Percentiles rank a stretch among this genome's conserved stretches.
These are phyloP conservation scores for Saitozyma sp. DNA, from an alignment of 768 basidiomycete species.

Conservation along the genomic window DNA sequence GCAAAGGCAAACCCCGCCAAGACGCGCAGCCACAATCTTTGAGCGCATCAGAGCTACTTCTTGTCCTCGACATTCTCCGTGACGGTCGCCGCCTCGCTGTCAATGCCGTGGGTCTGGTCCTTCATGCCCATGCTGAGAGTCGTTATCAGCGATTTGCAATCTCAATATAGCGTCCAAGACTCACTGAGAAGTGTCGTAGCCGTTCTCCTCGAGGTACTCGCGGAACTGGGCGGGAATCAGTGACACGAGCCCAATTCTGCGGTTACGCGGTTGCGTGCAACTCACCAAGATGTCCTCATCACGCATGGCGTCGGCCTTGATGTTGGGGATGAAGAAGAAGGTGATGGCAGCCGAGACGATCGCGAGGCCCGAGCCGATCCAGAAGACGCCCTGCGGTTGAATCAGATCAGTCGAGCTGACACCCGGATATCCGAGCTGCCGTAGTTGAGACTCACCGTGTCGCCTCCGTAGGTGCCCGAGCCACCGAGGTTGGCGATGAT, in stretches of 20 bases:
- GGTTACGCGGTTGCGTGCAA: constrained; percentile 6
- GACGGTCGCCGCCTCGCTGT: constrained; percentile 3
- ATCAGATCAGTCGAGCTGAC: not conserved
- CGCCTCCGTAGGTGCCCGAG: constrained; percentile 58
- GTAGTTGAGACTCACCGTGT: constrained; percentile 67
- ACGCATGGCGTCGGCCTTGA: constrained; percentile 74
- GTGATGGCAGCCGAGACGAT: constrained; percentile 73
- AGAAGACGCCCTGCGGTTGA: constrained; percentile 31
- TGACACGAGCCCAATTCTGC: not conserved
- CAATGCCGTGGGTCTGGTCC: not conserved
- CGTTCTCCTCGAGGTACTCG: constrained; percentile 73
- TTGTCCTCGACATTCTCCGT: not conserved
- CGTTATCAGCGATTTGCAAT: not conserved
- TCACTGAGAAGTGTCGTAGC: constrained; percentile 68
- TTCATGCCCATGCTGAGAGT: constrained; percentile 15
- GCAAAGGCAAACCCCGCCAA: no score
- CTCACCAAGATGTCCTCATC: constrained; percentile 69
- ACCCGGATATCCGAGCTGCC: not conserved
- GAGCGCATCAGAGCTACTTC: no score
- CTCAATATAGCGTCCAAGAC: not conserved
- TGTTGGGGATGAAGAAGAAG: constrained; percentile 70
- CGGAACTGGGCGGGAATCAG: constrained; percentile 33
- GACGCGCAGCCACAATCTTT: no score
- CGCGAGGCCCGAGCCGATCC: constrained; percentile 61
- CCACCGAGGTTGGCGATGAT: constrained; percentile 54